Conservation (phyloP, 139 green algal genomes). For the Mesotaenium endlicherianum region DNA sequence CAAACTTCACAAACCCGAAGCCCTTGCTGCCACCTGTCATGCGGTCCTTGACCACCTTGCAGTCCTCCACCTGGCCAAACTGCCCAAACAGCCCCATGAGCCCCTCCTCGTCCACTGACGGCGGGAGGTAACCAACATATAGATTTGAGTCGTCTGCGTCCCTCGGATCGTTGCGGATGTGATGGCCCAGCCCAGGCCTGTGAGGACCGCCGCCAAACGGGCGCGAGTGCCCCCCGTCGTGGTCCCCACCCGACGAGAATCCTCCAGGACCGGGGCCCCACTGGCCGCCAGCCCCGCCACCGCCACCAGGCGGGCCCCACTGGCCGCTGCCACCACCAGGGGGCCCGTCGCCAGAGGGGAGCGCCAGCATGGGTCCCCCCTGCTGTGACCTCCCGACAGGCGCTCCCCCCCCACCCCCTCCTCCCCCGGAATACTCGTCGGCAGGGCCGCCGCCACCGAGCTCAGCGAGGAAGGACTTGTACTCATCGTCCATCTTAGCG, state of each 20-base stretch:
- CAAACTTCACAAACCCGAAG: conserved; percentile 56
- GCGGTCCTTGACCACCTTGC: conserved; percentile 49
- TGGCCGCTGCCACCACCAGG: not conserved
- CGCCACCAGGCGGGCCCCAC: not conserved
- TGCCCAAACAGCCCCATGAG: conserved; percentile 39
- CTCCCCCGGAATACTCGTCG: conserved; percentile 17
- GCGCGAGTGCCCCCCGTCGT: not conserved
- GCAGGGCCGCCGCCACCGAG: conserved; percentile 64
- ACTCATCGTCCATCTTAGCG: conserved; percentile 82
- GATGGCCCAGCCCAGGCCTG: not conserved
- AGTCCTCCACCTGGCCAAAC: conserved; percentile 39
- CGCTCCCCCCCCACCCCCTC: not conserved
- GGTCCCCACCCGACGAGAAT: not conserved
- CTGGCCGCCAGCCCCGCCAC: not conserved
- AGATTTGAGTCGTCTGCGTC: conserved; percentile 52
- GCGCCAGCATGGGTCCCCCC: not conserved
- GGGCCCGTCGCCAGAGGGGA: not conserved
- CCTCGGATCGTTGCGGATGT: not conserved
- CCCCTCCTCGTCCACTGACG: conserved; percentile 23
- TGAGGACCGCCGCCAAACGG: not conserved
- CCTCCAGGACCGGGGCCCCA: not conserved
- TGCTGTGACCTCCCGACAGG: not conserved
- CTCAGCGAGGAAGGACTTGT: conserved; percentile 86
- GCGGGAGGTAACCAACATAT: conserved; percentile 50
- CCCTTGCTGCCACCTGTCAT: conserved; percentile 44